phyloP scores from a whole-genome alignment of 2,329 filamentous ascomycete genomes.

The Aspergillaceae sp. region DNA sequence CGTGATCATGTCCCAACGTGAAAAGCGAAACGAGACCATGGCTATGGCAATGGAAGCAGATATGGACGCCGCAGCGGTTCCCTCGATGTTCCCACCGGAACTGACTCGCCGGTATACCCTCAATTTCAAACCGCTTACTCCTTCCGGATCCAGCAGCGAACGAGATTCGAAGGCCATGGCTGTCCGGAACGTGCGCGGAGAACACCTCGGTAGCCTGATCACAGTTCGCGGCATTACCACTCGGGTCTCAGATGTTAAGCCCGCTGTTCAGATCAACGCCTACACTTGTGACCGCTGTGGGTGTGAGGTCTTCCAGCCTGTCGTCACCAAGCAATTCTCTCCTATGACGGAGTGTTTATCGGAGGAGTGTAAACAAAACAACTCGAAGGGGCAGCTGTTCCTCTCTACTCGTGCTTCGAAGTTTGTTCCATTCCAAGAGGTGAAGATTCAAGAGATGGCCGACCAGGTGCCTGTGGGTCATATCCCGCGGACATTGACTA shows the following conservation, averaged over 20 bases:
- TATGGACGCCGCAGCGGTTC: slow-evolving; percentile 55
- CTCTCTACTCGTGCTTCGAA: slow-evolving; percentile 94
- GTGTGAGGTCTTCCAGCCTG: slow-evolving; percentile 93
- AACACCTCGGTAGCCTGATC: slow-evolving; percentile 87
- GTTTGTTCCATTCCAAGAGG: slow-evolving; percentile 93
- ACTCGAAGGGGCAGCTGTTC: slow-evolving; percentile 87
- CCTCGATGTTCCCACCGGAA: slow-evolving; percentile 81
- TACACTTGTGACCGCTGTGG: slow-evolving; percentile 97
- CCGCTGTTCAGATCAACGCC: slow-evolving; percentile 91
- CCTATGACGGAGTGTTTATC: slow-evolving; percentile 83
- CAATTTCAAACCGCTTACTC: slow-evolving; percentile 87
- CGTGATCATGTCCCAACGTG: slow-evolving; percentile 87
- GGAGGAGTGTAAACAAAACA: slow-evolving; percentile 79
- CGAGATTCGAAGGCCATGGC: slow-evolving; percentile 59
- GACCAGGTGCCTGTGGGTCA: slow-evolving; percentile 97
- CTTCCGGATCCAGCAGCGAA: slow-evolving; percentile 56
- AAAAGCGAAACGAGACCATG: slow-evolving; percentile 73
- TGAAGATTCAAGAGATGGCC: slow-evolving; percentile 98
- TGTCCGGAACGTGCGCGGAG: slow-evolving; percentile 86
- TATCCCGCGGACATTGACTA: slow-evolving; percentile 82
- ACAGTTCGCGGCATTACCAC: slow-evolving; percentile 92
- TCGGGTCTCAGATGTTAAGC: slow-evolving; percentile 94
- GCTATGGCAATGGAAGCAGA: slow-evolving; percentile 57
- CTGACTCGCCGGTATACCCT: slow-evolving; percentile 90
- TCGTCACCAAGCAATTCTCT: slow-evolving; percentile 82